phyloP scores from a whole-genome alignment of 202 grass and related monocot genomes.

The Schoenoplectus triqueter region DNA sequence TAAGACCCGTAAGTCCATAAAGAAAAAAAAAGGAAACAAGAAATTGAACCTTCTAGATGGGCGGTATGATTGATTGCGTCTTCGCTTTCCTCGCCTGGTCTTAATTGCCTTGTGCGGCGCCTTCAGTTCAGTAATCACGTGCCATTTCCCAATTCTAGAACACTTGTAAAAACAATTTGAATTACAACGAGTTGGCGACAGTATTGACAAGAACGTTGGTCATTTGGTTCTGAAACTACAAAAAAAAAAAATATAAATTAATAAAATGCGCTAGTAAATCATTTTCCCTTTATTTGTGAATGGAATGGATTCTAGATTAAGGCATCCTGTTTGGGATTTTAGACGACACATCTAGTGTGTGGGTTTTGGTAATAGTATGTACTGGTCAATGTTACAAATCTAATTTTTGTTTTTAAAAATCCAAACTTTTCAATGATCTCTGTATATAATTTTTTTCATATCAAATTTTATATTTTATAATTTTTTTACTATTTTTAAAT shows the following conservation, averaged over 20 bases:
- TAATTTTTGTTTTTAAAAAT: no score
- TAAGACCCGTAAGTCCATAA: background rate
- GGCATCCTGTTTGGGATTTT: background rate
- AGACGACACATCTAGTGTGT: no score
- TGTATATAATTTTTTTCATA: no score
- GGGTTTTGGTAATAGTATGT: no score
- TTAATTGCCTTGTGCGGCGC: no score
- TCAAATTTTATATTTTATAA: no score
- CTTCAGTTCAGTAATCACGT: background rate
- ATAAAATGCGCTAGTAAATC: background rate
- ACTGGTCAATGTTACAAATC: no score
- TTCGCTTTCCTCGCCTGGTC: no score
- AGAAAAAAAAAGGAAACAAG: background rate
- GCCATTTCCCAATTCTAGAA: background rate
- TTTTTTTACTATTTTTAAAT: no score
- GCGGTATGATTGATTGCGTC: background rate
- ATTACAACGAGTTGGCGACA: background rate
- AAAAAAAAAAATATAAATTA: background rate
- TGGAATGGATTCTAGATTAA: background rate
- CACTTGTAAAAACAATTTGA: background rate
- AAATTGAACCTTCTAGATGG: slow-evolving; percentile 8
- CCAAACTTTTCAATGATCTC: no score
- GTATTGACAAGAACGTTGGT: background rate
- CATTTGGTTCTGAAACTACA: background rate
- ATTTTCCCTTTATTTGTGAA: background rate